These are phyloP conservation scores for Cladophialophora psammophila DNA, from an alignment of 2,329 filamentous ascomycete species.

Conservation along the genomic window DNA sequence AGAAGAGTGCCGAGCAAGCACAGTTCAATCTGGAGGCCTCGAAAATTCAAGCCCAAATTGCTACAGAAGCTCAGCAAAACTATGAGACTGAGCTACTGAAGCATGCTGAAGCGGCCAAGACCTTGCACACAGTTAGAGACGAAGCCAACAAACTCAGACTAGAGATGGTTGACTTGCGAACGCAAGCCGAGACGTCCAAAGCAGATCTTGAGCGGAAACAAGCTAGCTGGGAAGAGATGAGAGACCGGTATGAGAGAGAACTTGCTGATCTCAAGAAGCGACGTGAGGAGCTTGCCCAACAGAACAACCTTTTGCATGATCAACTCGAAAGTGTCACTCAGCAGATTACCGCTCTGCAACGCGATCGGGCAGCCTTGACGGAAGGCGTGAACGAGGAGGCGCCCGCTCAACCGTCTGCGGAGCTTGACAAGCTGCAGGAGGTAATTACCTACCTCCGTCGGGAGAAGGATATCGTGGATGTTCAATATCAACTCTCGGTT, in stretches of 20 bases:
- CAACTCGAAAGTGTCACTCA: constrained; percentile 83
- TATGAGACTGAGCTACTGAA: constrained; percentile 95
- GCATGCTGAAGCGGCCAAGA: constrained; percentile 92
- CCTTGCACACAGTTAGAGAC: constrained; percentile 76
- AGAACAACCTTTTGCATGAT: constrained; percentile 89
- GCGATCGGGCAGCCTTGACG: constrained; percentile 68
- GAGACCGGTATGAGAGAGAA: constrained; percentile 82
- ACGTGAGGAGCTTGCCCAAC: constrained; percentile 82
- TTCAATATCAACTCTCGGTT: constrained; percentile 89
- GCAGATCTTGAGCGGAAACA: constrained; percentile 80
- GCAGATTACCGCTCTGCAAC: constrained; percentile 81
- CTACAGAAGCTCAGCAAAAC: constrained; percentile 88
- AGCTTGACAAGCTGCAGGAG: constrained; percentile 80
- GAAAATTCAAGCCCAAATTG: constrained; percentile 91
- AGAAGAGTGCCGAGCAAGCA: constrained; percentile 78
- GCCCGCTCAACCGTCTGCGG: constrained; percentile 60
- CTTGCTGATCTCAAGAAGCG: constrained; percentile 78
- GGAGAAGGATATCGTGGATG: constrained; percentile 97
- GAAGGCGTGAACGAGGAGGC: constrained; percentile 58
- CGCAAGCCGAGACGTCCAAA: constrained; percentile 86
- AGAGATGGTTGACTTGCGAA: constrained; percentile 74
- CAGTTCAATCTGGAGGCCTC: constrained; percentile 90
- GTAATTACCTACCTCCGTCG: constrained; percentile 89
- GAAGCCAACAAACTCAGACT: constrained; percentile 85
- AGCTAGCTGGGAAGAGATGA: constrained; percentile 84